Evolutionary conservation across 2,329 filamentous ascomycete species (phyloP).

Genomic region (Pyricularia sp.): DNA sequence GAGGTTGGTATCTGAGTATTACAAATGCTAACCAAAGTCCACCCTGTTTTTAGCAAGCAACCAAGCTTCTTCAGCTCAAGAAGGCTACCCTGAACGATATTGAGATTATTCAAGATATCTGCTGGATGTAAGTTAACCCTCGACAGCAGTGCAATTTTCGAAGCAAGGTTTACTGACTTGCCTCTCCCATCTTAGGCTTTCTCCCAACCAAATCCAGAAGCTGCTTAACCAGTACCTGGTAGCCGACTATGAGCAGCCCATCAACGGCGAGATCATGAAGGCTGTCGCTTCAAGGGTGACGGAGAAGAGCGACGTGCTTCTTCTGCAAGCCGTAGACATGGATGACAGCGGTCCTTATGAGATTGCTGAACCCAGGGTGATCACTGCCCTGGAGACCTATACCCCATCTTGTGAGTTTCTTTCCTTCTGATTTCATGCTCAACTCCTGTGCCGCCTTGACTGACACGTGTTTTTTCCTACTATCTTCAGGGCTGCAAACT

Average conservation of each 20-base stretch:
- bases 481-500: constrained; percentile 74
- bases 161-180: constrained; percentile 3
- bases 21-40: not conserved
- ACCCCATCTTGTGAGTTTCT: constrained; percentile 80
- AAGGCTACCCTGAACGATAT: constrained; percentile 99
- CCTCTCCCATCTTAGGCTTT: constrained; percentile 52
- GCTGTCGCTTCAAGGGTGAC: constrained; percentile 93
- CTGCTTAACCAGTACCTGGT: constrained; percentile 97
- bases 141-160: not conserved
- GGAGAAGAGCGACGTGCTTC: constrained; percentile 93
- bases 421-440: not conserved
- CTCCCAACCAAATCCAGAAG: constrained; percentile 98
- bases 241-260: constrained; percentile 97
- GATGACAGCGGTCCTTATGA: constrained; percentile 98
- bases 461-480: not conserved
- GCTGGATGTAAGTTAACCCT: constrained; percentile 78
- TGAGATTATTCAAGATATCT: constrained; percentile 99
- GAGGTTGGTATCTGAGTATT: constrained; percentile 16
- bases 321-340: constrained; percentile 94
- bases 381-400: constrained; percentile 95
- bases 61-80: constrained; percentile 95
- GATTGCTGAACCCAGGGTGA: constrained; percentile 92
- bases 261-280: constrained; percentile 99
- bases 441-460: not conserved
- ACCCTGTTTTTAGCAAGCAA: constrained; percentile 62